These are phyloP conservation scores for Sporothrix protearum DNA, from an alignment of 2,329 filamentous ascomycete genomes.

Conservation along the genomic window DNA sequence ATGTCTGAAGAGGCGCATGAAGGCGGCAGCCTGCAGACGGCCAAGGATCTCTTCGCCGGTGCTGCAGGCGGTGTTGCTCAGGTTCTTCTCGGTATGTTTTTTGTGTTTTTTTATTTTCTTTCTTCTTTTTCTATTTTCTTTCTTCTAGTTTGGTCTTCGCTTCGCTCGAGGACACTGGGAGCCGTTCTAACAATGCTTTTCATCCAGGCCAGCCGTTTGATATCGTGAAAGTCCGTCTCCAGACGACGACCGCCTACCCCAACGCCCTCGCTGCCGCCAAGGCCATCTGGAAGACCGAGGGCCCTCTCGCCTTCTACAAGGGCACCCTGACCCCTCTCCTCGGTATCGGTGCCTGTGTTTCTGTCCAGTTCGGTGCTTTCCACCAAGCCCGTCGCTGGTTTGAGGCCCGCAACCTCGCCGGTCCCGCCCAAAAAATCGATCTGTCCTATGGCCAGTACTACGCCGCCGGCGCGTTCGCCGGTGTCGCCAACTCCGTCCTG, in stretches of 20 bases:
- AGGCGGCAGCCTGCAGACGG: slow-evolving; percentile 53
- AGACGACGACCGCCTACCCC: slow-evolving; percentile 79
- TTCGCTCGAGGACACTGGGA: not conserved
- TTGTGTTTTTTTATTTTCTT: too few relatives aligned
- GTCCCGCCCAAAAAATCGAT: slow-evolving; percentile 51
- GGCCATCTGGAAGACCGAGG: slow-evolving; percentile 84
- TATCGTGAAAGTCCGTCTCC: slow-evolving; percentile 95
- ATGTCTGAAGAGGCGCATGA: slow-evolving; percentile 24
- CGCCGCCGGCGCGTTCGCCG: slow-evolving; percentile 84
- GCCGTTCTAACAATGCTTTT: not conserved
- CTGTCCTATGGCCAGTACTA: slow-evolving; percentile 87
- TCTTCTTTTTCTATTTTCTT: too few relatives aligned
- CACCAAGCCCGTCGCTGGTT: slow-evolving; percentile 85
- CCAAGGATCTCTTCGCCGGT: slow-evolving; percentile 88
- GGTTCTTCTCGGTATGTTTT: slow-evolving; percentile 71
- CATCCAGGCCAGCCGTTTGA: slow-evolving; percentile 67
- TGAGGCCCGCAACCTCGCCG: slow-evolving; percentile 64
- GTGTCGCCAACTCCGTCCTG: slow-evolving; percentile 81
- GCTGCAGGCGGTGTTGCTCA: slow-evolving; percentile 91
- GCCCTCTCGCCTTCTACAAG: slow-evolving; percentile 93
- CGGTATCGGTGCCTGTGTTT: slow-evolving; percentile 94
- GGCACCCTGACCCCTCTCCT: slow-evolving; percentile 91
- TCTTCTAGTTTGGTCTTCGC: too few relatives aligned
- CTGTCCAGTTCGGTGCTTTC: slow-evolving; percentile 98
- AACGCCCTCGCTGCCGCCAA: slow-evolving; percentile 76